Base-by-base conservation (phyloP, 2,329 filamentous ascomycete species). In the Aspergillus intermedius region DNA sequence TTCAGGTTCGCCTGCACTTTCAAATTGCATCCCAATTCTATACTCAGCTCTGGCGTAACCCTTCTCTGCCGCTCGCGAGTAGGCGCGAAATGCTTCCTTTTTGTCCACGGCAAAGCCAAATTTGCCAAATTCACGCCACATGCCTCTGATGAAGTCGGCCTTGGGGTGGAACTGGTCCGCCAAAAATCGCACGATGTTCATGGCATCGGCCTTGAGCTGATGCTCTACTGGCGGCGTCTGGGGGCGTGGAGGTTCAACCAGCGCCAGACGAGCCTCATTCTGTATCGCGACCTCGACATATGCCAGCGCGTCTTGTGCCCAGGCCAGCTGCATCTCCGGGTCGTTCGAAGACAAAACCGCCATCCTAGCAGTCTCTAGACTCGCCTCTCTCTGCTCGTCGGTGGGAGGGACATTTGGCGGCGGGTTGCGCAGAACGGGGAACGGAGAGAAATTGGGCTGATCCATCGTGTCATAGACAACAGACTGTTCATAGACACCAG, bases 101-200 rank as follows among this genome's bases (percentile, higher is more conserved):
- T 95, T 95, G 74, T 98, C 93, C 51, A 90, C 78, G 23, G 90
- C 83, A 68, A 86, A 83, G 35, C 89, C 90, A 64, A 96, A 97
- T 65, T 95, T 95, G 59, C 93, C 93, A 76, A 97, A 98, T 66
- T 98, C 93, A 45, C 95, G 77, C 93, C 93, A 98, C 79, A 95
- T 96, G 51, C 90, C 88, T 60, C 84, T 84, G 75, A 97, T 88
- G 67, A 97, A 98, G 57, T 94, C 83, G 21, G 93, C 93, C 63
- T 93, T 90, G 21, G 93, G 93, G 60, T 98, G 93, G 54, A 86
- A 83, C 67, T 98, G 93, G 46, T 91, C 86, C 21, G 91, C 87
- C 32, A 98, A 76, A 66, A 96, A 96, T 48, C 80, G 81, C 59
- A 96, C 86, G 53, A 98, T 93, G 64, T 91, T 96, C 72, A 95